Conservation (phyloP, 83 land plant genomes). For the Thuja plicata region DNA sequence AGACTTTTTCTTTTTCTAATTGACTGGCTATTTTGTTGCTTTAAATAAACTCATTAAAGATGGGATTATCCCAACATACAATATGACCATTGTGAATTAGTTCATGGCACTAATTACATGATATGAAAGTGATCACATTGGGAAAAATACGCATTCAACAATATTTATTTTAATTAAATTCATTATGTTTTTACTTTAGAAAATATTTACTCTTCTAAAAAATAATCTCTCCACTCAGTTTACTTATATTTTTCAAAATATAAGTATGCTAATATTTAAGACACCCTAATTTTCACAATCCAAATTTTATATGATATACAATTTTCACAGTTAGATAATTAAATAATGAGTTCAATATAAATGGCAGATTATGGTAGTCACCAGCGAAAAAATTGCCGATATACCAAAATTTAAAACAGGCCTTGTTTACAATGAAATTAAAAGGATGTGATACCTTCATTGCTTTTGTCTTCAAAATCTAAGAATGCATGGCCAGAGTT, state of each 20-base stretch:
- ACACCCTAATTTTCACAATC: too few species aligned
- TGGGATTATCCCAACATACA: neutral
- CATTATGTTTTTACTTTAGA: too few species aligned
- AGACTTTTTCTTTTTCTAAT: neutral
- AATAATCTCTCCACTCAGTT: too few species aligned
- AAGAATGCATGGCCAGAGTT: neutral
- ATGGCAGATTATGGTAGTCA: neutral
- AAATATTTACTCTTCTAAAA: too few species aligned
- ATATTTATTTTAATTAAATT: too few species aligned
- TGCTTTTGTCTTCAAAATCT: conserved; percentile 4
- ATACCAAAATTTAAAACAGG: neutral
- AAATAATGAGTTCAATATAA: neutral
- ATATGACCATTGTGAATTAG: neutral
- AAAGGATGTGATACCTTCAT: neutral
- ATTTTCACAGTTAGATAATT: too few species aligned
- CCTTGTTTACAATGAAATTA: neutral
- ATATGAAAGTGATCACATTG: too few species aligned
- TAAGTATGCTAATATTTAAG: too few species aligned
- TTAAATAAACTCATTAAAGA: neutral
- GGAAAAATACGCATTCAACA: too few species aligned
- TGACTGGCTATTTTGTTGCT: neutral
- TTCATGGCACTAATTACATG: too few species aligned
- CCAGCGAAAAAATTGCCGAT: neutral
- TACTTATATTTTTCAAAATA: too few species aligned
- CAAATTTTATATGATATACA: too few species aligned